Percentiles rank a stretch among this genome's conserved stretches.
phyloP scores from a whole-genome alignment of 2,329 filamentous ascomycete genomes.

The Monilinia fructigena region DNA sequence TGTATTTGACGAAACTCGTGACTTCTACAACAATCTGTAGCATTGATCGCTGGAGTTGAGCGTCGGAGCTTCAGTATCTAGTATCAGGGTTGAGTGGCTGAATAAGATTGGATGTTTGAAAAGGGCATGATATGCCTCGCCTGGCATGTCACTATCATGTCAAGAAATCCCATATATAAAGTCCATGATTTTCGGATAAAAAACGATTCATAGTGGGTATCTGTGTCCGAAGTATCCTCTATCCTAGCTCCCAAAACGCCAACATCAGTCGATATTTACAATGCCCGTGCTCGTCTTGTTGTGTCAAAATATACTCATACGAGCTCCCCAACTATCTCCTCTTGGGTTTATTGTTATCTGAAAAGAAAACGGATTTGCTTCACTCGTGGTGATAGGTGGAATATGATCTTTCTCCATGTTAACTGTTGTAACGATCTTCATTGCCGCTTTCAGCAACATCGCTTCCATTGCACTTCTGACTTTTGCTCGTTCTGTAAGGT shows the following conservation, averaged over 20 bases:
- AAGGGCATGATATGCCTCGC: background rate
- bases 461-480: slow-evolving; percentile 89
- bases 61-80: background rate
- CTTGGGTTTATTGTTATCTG: slow-evolving; percentile 87
- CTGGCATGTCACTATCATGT: background rate
- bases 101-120: background rate
- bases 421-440: slow-evolving; percentile 86
- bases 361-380: slow-evolving; percentile 92
- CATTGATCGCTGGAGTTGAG: background rate
- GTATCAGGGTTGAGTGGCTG: background rate
- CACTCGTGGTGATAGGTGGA: slow-evolving; percentile 89
- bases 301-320: slow-evolving; percentile 62
- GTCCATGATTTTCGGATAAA: slow-evolving; percentile 13
- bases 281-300: slow-evolving; percentile 26
- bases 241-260: slow-evolving; percentile 26
- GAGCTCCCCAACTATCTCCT: slow-evolving; percentile 72
- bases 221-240: slow-evolving; percentile 33
- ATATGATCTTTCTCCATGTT: slow-evolving; percentile 94
- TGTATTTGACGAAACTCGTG: background rate
- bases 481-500: slow-evolving; percentile 70
- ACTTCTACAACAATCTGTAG: background rate
- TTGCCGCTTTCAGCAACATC: slow-evolving; percentile 78
- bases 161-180: background rate
- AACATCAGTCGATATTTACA: slow-evolving; percentile 20
- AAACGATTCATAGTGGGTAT: slow-evolving; percentile 36